phyloP scores from a whole-genome alignment of 1,284 basidiomycete genomes.

The Puccinia triticina region DNA sequence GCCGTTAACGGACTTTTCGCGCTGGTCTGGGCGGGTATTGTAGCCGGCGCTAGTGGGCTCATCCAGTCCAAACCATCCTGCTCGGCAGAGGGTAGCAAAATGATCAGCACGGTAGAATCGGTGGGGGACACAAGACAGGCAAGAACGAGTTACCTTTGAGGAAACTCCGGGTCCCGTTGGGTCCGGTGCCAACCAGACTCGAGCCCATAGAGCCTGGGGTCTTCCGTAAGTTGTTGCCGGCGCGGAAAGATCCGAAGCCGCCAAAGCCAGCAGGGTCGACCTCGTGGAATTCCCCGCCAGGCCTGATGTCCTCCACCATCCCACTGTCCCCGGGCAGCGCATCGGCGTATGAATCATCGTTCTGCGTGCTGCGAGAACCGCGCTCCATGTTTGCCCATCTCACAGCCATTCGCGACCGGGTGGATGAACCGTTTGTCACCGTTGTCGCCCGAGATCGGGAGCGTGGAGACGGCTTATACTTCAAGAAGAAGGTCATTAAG shows the following conservation, averaged over 20 bases:
- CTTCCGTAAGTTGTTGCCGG: not conserved
- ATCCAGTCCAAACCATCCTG: slow-evolving; percentile 50
- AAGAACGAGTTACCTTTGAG: slow-evolving; percentile 28
- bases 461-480: not conserved
- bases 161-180: slow-evolving; percentile 46
- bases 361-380: not conserved
- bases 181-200: slow-evolving; percentile 33
- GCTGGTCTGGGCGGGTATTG: slow-evolving; percentile 12
- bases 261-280: slow-evolving; percentile 39
- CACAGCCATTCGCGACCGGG: slow-evolving; percentile 39
- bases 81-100: not conserved
- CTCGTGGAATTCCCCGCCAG: not conserved
- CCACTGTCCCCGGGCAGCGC: slow-evolving; percentile 5
- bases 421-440: slow-evolving; percentile 20
- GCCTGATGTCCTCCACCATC: not conserved
- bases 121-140: not conserved
- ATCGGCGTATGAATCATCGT: not conserved
- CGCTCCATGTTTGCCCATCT: slow-evolving; percentile 46
- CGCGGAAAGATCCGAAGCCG: not conserved
- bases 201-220: not conserved
- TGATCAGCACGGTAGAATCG: not conserved
- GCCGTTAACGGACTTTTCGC: slow-evolving; percentile 31
- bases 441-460: not conserved
- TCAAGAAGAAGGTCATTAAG: slow-evolving; percentile 14
- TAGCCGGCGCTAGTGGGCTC: slow-evolving; percentile 39